Conservation (phyloP, 179 eudicot species). For the Corrigiola litoralis region DNA sequence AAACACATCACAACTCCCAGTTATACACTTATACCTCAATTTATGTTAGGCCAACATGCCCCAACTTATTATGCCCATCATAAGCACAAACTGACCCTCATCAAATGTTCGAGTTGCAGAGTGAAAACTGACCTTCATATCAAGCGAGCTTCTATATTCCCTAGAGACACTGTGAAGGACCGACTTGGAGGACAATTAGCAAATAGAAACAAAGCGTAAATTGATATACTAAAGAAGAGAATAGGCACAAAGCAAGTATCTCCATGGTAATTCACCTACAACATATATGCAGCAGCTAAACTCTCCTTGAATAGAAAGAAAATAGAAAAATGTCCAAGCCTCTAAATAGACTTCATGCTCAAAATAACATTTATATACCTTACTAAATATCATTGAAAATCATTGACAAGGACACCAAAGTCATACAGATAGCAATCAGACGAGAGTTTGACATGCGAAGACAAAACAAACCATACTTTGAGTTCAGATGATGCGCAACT, state of each 20-base stretch:
- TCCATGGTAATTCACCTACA: not conserved
- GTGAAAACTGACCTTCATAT: too few relatives aligned
- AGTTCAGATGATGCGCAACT: conserved; percentile 84
- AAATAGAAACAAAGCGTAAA: not conserved
- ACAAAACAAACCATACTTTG: conserved; percentile 45
- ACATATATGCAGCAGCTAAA: not conserved
- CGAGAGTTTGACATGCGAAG: not conserved
- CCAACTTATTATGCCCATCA: too few relatives aligned
- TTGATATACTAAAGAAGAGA: not conserved
- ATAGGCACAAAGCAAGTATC: not conserved
- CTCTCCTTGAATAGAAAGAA: not conserved
- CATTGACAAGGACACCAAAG: not conserved
- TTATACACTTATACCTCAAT: too few relatives aligned
- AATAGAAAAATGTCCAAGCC: not conserved
- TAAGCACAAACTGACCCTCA: too few relatives aligned
- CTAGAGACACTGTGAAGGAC: too few relatives aligned
- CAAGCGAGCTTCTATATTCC: too few relatives aligned
- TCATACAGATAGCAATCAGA: not conserved
- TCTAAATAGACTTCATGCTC: too few relatives aligned
- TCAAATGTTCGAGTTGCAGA: too few relatives aligned
- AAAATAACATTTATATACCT: too few relatives aligned
- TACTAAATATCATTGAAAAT: not conserved
- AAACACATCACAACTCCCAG: too few relatives aligned
- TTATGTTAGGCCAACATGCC: too few relatives aligned
- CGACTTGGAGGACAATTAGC: not conserved